These are phyloP conservation scores for Zizania palustris DNA, from an alignment of 202 grass and related monocot species.

Conservation along the genomic window DNA sequence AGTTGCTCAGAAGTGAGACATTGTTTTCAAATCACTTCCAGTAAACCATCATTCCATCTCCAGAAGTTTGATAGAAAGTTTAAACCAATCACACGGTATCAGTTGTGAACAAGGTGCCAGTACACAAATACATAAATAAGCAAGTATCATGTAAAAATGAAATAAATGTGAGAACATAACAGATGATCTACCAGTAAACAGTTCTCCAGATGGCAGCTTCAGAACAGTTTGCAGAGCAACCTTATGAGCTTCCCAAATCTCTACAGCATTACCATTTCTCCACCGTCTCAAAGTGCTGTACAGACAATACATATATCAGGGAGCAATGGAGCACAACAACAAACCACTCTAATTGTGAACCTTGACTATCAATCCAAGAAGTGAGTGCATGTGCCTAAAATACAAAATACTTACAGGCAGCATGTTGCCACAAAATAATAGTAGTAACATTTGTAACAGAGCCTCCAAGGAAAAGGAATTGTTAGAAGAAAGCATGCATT, in stretches of 20 bases:
- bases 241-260: slow-evolving; percentile 93
- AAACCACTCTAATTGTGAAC: slow-evolving; percentile 4
- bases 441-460: slow-evolving; percentile 2
- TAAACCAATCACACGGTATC: slow-evolving; percentile 4
- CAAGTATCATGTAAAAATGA: slow-evolving; percentile 21
- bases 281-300: slow-evolving; percentile 86
- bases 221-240: slow-evolving; percentile 91
- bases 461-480: slow-evolving; percentile 10
- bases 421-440: slow-evolving; percentile 24
- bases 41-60: not conserved
- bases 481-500: not conserved
- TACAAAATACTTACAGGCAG: not conserved
- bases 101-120: not conserved
- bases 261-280: slow-evolving; percentile 73
- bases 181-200: slow-evolving; percentile 69
- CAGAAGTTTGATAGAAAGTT: not conserved
- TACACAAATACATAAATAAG: slow-evolving; percentile 17
- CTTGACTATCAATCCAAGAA: slow-evolving; percentile 11
- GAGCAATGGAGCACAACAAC: not conserved
- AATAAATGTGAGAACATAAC: slow-evolving; percentile 14
- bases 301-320: slow-evolving; percentile 38
- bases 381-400: slow-evolving; percentile 7
- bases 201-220: slow-evolving; percentile 73
- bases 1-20: not conserved
- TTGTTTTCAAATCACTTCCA: not conserved